A percentile compares a stretch with the other conserved stretches of the same genome.
phyloP scores from a whole-genome alignment of 2,329 filamentous ascomycete species.

The Sordariomycetes sp. region DNA sequence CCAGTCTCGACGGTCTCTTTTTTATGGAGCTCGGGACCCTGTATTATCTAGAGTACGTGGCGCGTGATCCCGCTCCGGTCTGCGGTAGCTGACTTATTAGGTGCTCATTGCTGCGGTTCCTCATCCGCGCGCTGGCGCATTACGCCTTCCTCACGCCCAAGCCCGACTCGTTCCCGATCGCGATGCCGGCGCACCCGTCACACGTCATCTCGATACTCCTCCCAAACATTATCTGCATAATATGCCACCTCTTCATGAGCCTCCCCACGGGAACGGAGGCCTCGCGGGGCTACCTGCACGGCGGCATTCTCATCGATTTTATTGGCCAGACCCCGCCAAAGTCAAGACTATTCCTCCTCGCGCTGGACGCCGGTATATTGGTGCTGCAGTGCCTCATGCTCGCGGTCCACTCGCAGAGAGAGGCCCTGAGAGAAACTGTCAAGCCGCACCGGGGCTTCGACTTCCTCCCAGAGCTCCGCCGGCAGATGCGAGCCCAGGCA shows the following conservation, averaged over 20 bases:
- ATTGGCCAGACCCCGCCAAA: slow-evolving; percentile 51
- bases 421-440: slow-evolving; percentile 1
- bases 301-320: slow-evolving; percentile 54
- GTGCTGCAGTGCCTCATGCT: slow-evolving; percentile 50
- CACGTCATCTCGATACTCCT: slow-evolving; percentile 45
- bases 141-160: slow-evolving; percentile 53
- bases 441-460: slow-evolving; percentile 2
- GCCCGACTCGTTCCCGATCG: slow-evolving; percentile 38
- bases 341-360: slow-evolving; percentile 39
- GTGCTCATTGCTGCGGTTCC: slow-evolving; percentile 50
- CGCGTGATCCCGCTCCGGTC: neutral
- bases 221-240: slow-evolving; percentile 46
- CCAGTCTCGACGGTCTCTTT: slow-evolving; percentile 47
- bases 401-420: slow-evolving; percentile 32
- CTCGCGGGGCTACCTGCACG: slow-evolving; percentile 52
- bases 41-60: slow-evolving; percentile 59
- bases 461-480: slow-evolving; percentile 3
- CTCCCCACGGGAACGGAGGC: slow-evolving; percentile 45
- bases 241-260: slow-evolving; percentile 42
- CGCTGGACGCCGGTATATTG: slow-evolving; percentile 42
- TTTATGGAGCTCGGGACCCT: slow-evolving; percentile 51
- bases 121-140: slow-evolving; percentile 45
- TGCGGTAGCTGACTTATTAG: slow-evolving; percentile 20
- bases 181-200: slow-evolving; percentile 39
- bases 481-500: slow-evolving; percentile 22